A percentile compares a stretch with the other conserved stretches of the same genome.
phyloP scores from a whole-genome alignment of 257 asterid genomes.

The Anisodus acutangulus region DNA sequence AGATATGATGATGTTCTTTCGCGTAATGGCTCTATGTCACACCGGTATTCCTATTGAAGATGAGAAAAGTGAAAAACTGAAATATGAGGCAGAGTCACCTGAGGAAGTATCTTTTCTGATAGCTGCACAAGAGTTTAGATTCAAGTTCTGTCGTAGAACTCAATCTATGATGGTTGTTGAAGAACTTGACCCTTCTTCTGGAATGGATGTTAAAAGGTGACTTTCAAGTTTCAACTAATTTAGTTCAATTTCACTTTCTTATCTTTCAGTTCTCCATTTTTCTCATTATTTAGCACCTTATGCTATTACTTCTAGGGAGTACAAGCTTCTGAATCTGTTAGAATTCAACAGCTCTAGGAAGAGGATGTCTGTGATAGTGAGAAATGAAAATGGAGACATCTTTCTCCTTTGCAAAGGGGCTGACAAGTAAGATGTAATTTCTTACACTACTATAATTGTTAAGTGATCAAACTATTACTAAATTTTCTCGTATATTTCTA shows the following conservation, averaged over 20 bases:
- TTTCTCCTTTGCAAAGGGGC: conserved; percentile 94
- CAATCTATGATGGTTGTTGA: conserved; percentile 69
- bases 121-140: conserved; percentile 95
- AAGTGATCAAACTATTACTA: background rate
- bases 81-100: conserved; percentile 94
- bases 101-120: conserved; percentile 92
- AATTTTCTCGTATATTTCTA: conserved; percentile 24
- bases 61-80: conserved; percentile 60
- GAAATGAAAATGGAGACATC: conserved; percentile 73
- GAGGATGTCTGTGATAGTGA: conserved; percentile 87
- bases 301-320: conserved; percentile 61
- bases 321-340: conserved; percentile 78
- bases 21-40: conserved; percentile 84
- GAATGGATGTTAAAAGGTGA: conserved; percentile 75
- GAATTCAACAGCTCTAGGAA: conserved; percentile 97
- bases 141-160: conserved; percentile 85
- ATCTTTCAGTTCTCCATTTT: background rate
- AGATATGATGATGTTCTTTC: conserved; percentile 64
- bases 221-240: background rate
- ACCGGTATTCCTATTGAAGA: conserved; percentile 87
- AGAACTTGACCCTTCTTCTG: conserved; percentile 71
- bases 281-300: background rate
- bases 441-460: background rate
- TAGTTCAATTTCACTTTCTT: background rate
- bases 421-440: conserved; percentile 41